These are phyloP conservation scores for Sporothrix brasiliensis DNA, from an alignment of 2,329 filamentous ascomycete species.

Conservation along the genomic window DNA sequence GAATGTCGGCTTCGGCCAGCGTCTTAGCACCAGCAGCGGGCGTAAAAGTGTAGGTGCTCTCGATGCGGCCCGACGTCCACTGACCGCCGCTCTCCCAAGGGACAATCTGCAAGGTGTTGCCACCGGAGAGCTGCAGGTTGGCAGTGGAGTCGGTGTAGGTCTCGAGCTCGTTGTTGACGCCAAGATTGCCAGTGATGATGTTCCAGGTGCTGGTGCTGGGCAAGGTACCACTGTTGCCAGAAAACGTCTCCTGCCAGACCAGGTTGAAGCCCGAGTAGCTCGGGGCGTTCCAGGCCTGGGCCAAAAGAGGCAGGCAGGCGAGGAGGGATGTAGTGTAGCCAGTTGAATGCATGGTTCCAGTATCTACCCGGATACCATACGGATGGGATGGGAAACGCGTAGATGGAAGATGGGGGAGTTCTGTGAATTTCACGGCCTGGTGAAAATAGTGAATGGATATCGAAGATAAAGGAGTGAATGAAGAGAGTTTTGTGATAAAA, in stretches of 20 bases:
- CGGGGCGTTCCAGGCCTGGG: conserved; percentile 46
- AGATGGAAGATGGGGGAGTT: neutral
- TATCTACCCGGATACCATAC: neutral
- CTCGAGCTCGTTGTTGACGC: conserved; percentile 55
- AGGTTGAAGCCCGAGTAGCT: conserved; percentile 47
- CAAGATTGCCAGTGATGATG: conserved; percentile 48
- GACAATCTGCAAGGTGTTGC: conserved; percentile 55
- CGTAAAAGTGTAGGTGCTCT: conserved; percentile 51
- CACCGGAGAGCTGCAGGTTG: conserved; percentile 57
- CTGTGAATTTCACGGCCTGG: conserved; percentile 13
- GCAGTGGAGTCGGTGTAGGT: conserved; percentile 49
- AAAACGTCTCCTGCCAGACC: conserved; percentile 53
- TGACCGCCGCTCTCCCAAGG: conserved; percentile 44
- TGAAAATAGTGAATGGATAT: neutral
- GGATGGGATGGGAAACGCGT: neutral
- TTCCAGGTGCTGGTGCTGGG: conserved; percentile 51
- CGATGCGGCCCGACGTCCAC: conserved; percentile 58
- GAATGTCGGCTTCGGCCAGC: conserved; percentile 50
- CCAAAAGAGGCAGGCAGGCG: conserved; percentile 39
- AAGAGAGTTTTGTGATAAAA: conserved; percentile 1
- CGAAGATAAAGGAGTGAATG: neutral
- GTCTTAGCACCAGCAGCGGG: conserved; percentile 49
- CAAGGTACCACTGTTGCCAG: conserved; percentile 45
- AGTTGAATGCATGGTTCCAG: conserved; percentile 24
- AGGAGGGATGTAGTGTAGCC: conserved; percentile 32